Percentiles rank a stretch among this genome's conserved stretches.
These are phyloP conservation scores for Ogataea trehalophila DNA, from an alignment of 805 yeast genomes.

Conservation along the genomic window DNA sequence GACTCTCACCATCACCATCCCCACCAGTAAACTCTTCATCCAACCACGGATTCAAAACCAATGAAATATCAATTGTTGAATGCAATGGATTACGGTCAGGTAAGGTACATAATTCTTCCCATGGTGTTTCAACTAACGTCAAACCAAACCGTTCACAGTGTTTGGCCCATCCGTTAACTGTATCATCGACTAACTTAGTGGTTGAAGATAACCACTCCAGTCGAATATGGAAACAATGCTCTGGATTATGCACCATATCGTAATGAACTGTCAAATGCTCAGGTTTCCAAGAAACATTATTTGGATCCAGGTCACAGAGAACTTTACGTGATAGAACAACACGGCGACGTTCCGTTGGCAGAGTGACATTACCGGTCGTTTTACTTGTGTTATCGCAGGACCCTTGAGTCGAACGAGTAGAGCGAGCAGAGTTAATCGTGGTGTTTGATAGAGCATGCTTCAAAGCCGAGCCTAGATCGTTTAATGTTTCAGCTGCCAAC, in stretches of 20 bases:
- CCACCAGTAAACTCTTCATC: slow-evolving; percentile 44
- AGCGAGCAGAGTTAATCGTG: not conserved
- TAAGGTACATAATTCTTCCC: slow-evolving; percentile 76
- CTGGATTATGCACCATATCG: slow-evolving; percentile 90
- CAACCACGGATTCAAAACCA: slow-evolving; percentile 69
- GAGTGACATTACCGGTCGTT: not conserved
- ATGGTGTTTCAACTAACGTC: slow-evolving; percentile 80
- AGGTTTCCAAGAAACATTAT: slow-evolving; percentile 63
- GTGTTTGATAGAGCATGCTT: too few species aligned
- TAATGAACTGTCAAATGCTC: slow-evolving; percentile 81
- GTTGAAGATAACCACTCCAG: slow-evolving; percentile 93
- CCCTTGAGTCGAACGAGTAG: too few species aligned
- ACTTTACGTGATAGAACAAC: slow-evolving; percentile 66
- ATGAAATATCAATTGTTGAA: slow-evolving; percentile 64
- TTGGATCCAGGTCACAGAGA: slow-evolving; percentile 70
- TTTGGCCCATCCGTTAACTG: slow-evolving; percentile 71
- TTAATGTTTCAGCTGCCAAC: too few species aligned
- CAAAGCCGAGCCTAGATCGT: too few species aligned
- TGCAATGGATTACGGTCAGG: slow-evolving; percentile 83
- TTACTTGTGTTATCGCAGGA: not conserved
- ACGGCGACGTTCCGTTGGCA: not conserved
- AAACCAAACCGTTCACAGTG: slow-evolving; percentile 83
- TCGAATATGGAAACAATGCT: slow-evolving; percentile 87
- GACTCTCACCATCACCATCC: not conserved
- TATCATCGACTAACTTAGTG: slow-evolving; percentile 76